Evolutionary conservation across 345 rosid species (phyloP), one percentile per base, ranked within the genome.

Genomic region (Ricinus communis): DNA sequence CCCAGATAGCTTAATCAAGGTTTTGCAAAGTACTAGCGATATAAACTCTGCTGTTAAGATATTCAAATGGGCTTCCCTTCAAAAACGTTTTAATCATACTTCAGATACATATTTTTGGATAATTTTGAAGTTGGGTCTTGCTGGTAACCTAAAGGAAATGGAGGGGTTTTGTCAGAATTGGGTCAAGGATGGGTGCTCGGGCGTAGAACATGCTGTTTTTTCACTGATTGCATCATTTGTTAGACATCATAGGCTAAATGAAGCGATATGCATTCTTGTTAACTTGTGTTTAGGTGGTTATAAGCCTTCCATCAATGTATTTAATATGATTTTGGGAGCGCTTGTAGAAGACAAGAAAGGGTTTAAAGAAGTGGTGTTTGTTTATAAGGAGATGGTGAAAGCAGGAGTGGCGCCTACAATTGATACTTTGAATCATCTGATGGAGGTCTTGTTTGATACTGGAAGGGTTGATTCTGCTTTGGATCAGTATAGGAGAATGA

Each of bases 331-430:
- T 31, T 55, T 87, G 81, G 77, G 80, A 71, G 82, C 78, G 33
- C 67, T 84, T 65, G 80, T 77, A 72, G 61, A 76, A 43, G 80
- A 77, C 74, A 80, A 74, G 80, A 74, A 72, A 66, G 82, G 75
- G 13, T 79, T 87, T 65, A 52, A 52, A 30, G 82, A 77, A 53
- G 52, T 81, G 19, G 25, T 85, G 61, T 84, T 87, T 75, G 84
- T 87, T 62, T 85, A 87, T 54, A 87, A 87, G 79, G 89, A 85
- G 69, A 85, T 87, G 89, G 81, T 85, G 55, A 87, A 84, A 70
- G 89, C 79, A 40, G 84, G 85, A 24, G 67, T 84, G 53, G 65
- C 67, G 5, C 89, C 91, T 1, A 81, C 41, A 9, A 75, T 82
- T 38, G 77, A 79, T 65, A 84, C 87, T 68, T 57, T 87, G 81